phyloP scores from a whole-genome alignment of 177 flowering plant species.

The Vitis hybrid region DNA sequence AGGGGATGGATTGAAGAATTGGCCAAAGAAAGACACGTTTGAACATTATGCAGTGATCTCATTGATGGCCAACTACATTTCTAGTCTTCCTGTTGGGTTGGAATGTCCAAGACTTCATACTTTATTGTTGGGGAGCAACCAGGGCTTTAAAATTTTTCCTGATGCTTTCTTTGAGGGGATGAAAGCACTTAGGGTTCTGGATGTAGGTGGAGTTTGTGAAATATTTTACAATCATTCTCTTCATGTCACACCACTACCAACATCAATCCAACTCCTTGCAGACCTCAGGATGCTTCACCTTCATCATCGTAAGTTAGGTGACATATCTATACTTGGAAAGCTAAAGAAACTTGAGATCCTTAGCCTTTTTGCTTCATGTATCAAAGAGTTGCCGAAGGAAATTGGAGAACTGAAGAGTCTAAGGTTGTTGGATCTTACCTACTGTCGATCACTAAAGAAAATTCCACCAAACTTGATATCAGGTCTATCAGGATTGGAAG shows the following conservation, averaged over 20 bases:
- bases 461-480: not conserved
- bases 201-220: not conserved
- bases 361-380: not conserved
- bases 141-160: not conserved
- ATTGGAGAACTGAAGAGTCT: constrained; percentile 1
- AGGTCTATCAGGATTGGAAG: not conserved
- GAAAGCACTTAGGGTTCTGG: not conserved
- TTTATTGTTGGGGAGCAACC: not conserved
- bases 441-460: not conserved
- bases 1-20: not conserved
- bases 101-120: constrained; percentile 3
- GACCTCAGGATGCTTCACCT: constrained; percentile 4
- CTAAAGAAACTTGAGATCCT: constrained; percentile 6
- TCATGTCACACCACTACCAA: not conserved
- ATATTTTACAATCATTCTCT: no score
- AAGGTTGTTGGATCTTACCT: not conserved
- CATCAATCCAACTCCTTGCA: not conserved
- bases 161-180: not conserved
- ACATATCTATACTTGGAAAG: not conserved
- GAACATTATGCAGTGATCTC: not conserved
- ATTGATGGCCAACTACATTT: not conserved
- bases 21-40: not conserved
- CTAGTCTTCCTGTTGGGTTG: not conserved
- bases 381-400: not conserved
- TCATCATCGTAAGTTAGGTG: not conserved